Base-by-base conservation (phyloP, 805 yeast species). In the Candida insectorum region DNA sequence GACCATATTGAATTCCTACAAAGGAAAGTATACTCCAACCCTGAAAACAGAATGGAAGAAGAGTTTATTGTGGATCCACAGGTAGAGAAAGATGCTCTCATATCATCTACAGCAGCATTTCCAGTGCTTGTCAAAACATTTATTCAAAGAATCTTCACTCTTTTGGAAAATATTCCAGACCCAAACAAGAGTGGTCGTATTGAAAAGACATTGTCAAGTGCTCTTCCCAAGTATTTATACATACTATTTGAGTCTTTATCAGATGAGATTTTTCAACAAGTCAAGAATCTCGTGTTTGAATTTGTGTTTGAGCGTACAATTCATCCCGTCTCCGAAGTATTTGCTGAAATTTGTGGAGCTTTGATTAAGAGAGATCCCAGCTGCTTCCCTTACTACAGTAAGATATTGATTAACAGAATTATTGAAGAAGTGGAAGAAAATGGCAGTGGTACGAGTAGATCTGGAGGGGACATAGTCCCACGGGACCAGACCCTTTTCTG, bases 401-500 rank as follows among this genome's bases (percentile, higher is more conserved):
- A 62, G 0, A 48, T 65, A n/a, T 56, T 83, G 13, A 58, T 70
- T 30, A 65, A 64, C 4, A 71, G 71, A 33, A 78, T 89, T 16
- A 62, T 67, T 23, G 76, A 71, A 21, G 95, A 91, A 50, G 67
- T 91, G 14, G 62, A 62, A 8, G 85, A 80, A 43, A 84, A 89
- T 43, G 83, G 78, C 3, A 97, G 97, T 0, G 97, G 97, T 3
- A 58, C 73, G 1, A 63, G 79, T 0, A 72, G 96, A 52, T 71
- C 77, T 4, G 76, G 81, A 0, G 63, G 72, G 5, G 89, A 83
- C 19, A 67, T 83, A 16, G 67, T 79, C 17, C 85, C 85, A n/a
- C 71, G 88, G 26, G 97, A 93, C 56, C 81, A 81, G 19, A 74
- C 80, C 13, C 59, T 93, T 6, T 77, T 77, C 19, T 77, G 95